Conservation (phyloP, 2,329 filamentous ascomycete genomes). For the Aspergillus brasiliensis region DNA sequence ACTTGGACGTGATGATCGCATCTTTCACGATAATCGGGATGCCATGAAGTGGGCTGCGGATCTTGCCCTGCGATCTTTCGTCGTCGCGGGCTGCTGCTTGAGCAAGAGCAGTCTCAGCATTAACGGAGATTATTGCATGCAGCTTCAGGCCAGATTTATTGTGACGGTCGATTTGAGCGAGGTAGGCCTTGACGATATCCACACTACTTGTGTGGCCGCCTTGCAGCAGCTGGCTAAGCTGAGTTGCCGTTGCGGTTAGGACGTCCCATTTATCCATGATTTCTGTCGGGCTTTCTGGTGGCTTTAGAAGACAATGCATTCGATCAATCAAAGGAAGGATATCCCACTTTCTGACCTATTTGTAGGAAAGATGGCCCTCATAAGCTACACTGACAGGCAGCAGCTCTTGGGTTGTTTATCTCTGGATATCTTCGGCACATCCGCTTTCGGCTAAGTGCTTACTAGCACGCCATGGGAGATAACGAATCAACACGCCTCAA, state of each 20-base stretch:
- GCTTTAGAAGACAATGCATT: no score
- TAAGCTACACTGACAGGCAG: no score
- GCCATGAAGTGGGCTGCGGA: background rate
- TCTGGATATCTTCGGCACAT: no score
- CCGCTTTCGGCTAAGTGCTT: no score
- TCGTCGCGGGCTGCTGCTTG: background rate
- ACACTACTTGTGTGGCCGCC: background rate
- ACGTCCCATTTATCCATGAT: background rate
- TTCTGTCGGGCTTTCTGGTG: no score
- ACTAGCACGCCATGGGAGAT: no score
- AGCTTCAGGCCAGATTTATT: background rate
- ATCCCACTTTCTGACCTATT: no score
- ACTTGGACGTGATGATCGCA: background rate
- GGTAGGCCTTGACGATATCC: background rate
- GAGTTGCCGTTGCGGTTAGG: background rate
- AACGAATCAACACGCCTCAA: no score
- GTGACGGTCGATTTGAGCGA: background rate
- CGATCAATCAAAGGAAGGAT: no score
- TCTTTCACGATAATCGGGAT: constrained; percentile 2
- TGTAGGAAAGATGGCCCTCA: no score
- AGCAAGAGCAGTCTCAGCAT: background rate
- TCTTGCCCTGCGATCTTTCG: background rate
- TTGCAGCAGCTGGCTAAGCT: background rate
- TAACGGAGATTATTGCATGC: background rate
- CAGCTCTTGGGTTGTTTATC: no score